These are phyloP conservation scores for Globisporangium camurandrum DNA, from an alignment of 352 stramenopile genomes.

Conservation along the genomic window DNA sequence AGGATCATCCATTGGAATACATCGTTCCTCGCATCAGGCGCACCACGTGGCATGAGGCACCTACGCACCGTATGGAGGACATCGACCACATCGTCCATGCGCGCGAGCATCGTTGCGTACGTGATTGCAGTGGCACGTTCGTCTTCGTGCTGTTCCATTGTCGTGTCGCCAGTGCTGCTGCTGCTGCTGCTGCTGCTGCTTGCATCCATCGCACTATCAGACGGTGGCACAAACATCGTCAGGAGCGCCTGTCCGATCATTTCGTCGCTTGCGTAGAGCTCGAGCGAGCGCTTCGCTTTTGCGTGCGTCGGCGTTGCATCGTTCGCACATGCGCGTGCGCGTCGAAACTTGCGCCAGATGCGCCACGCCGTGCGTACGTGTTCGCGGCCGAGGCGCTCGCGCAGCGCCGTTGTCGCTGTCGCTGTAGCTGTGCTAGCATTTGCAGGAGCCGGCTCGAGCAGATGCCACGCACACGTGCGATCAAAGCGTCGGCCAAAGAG, in stretches of 20 bases:
- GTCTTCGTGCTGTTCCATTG: too few species aligned
- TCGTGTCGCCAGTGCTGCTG: neutral
- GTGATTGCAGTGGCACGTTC: constrained; percentile 20
- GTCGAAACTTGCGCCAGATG: constrained; percentile 60
- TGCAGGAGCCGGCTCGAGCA: constrained; percentile 18
- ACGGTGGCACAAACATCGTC: constrained; percentile 19
- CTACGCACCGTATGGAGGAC: constrained; percentile 33
- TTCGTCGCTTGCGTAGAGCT: constrained; percentile 59
- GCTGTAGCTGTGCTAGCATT: too few species aligned
- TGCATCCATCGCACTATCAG: neutral
- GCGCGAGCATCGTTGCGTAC: constrained; percentile 33
- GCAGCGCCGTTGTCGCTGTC: constrained; percentile 9
- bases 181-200: neutral
- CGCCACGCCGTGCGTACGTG: constrained; percentile 68
- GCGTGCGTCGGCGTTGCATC: constrained; percentile 16
- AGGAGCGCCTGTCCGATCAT: constrained; percentile 40
- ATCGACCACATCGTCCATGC: constrained; percentile 33
- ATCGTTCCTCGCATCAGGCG: too few species aligned
- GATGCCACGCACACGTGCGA: constrained; percentile 49
- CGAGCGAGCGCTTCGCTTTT: constrained; percentile 48
- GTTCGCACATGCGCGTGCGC: constrained; percentile 10
- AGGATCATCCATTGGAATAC: neutral
- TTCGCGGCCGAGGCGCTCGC: constrained; percentile 42
- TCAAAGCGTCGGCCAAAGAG: constrained; percentile 55
- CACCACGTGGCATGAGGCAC: too few species aligned